Conservation (phyloP, 2,329 filamentous ascomycete genomes). For the Alternaria novae-zelandiae region DNA sequence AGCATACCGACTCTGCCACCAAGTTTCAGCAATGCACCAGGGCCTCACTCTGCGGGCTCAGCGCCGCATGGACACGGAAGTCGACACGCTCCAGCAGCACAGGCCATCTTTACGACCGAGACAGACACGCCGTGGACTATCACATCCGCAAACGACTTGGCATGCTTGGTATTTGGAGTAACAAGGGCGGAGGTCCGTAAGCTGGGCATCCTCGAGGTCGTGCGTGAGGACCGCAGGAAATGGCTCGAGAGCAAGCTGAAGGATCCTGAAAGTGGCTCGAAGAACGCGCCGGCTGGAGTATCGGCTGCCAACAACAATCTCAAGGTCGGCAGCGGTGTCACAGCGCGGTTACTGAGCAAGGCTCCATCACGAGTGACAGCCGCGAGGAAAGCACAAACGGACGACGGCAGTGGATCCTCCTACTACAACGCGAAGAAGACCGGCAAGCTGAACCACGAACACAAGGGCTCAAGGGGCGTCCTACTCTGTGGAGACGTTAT, state of each 20-base stretch:
- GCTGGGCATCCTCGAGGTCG: conserved; percentile 92
- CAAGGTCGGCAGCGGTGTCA: conserved; percentile 82
- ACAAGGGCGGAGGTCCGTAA: conserved; percentile 94
- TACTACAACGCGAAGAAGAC: conserved; percentile 56
- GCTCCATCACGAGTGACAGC: conserved; percentile 66
- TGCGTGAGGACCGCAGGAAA: conserved; percentile 83
- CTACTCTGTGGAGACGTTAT: conserved; percentile 97
- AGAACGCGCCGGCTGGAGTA: conserved; percentile 45
- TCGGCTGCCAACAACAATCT: conserved; percentile 51
- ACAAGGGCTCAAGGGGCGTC: conserved; percentile 83
- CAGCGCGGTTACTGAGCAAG: conserved; percentile 86
- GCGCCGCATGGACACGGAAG: conserved; percentile 83
- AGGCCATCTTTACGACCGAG: conserved; percentile 98
- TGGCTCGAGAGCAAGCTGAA: conserved; percentile 90
- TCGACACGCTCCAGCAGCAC: conserved; percentile 86
- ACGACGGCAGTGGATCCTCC: conserved; percentile 62
- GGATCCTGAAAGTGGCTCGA: conserved; percentile 62
- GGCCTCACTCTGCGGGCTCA: conserved; percentile 46
- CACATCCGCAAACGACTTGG: conserved; percentile 92
- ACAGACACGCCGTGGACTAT: conserved; percentile 92
- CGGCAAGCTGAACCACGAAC: conserved; percentile 69
- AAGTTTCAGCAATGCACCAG: conserved; percentile 41
- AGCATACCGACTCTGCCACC: conserved; percentile 50
- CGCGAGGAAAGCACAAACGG: conserved; percentile 68
- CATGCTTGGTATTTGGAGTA: conserved; percentile 97